Evolutionary conservation across 208 protist species (phyloP).

Genomic region (Wallacemonas sp.): DNA sequence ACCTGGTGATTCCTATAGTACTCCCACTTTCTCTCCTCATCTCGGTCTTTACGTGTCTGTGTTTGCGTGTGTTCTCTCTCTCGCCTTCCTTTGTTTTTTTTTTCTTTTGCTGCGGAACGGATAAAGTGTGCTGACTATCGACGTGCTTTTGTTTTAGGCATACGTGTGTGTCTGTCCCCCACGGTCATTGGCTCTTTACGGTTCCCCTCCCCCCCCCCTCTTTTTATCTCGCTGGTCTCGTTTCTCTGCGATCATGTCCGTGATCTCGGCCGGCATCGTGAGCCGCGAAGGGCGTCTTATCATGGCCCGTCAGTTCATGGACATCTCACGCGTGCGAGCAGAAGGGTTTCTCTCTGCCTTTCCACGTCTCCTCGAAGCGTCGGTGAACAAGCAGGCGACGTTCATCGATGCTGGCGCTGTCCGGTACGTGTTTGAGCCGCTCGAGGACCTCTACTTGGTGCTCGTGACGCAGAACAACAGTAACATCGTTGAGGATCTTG

Average conservation of each 20-base stretch:
- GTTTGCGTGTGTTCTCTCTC: not conserved
- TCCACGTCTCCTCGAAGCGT: constrained; percentile 93
- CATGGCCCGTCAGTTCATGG: constrained; percentile 95
- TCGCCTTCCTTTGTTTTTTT: not conserved
- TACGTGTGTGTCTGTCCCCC: no score
- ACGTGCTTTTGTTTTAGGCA: no score
- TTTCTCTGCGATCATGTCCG: constrained; percentile 42
- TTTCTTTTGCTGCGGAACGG: constrained; percentile 1
- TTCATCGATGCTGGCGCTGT: constrained; percentile 97
- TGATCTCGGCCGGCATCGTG: constrained; percentile 81
- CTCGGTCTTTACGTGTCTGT: not conserved
- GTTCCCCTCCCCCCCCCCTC: no score
- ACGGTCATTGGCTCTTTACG: no score
- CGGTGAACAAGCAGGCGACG: constrained; percentile 92
- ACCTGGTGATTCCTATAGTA: not conserved
- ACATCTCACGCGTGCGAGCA: constrained; percentile 94
- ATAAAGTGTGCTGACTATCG: no score
- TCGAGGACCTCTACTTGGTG: constrained; percentile 94
- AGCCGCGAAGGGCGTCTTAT: constrained; percentile 86
- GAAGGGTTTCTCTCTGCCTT: constrained; percentile 97
- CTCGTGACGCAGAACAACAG: constrained; percentile 94
- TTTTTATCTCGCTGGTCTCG: not conserved
- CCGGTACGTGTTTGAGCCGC: constrained; percentile 98
- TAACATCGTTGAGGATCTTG: constrained; percentile 99
- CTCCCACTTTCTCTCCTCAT: not conserved